Base-by-base conservation (phyloP, 2,329 filamentous ascomycete species). In the Chalaropsis ovoidea region DNA sequence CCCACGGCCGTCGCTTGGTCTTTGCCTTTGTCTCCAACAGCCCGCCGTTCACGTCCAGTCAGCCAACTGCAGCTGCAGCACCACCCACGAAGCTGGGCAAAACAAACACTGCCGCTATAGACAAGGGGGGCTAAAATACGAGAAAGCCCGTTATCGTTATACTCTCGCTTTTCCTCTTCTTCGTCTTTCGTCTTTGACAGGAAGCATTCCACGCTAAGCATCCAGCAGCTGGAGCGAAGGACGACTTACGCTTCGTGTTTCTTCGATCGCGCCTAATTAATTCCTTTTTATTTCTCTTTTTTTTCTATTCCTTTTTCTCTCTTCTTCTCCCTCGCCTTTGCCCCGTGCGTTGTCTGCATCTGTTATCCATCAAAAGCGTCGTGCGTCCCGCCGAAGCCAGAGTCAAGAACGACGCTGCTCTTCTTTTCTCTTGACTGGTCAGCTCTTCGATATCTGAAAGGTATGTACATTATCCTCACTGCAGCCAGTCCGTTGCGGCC, bases 231-330 rank as follows among this genome's bases (percentile, higher is more conserved):
- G 47, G 35, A 52, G 47, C 47, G 47, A 52, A 52, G 47, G 47
- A 52, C 47, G 47, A 52, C 22, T 27, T 52, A 52, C 19, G 22
- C 22, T 27, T 27, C 47, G 47, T 27, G 47, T 27, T 52, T 42
- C 35, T 63, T 63, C 58, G 39, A 15, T 52, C 15, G 19, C 39
- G 43, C 47, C 17, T 24, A 60, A 35, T 61, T 61, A 58, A 39
- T n/a, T 49, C 45, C 15, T 43, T 68, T 52, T 47, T 24, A 27
- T 39, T 56, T 15, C 19, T 49, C 24, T 54, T 47, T 8, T 56
- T 31, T 10, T 43, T 35, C 8, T 42, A 22, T 69, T 70, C 67
- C 68, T 72, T 68, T 70, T 68, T 65, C 64, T 65, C 64, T 69
- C 65, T 69, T 68, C 15, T 39, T 19, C 39, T 62, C 42, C 10